Percentiles rank a stretch among this genome's conserved stretches.
These are phyloP conservation scores for Populus hybrid DNA, from an alignment of 441 rosid species.

Conservation along the genomic window DNA sequence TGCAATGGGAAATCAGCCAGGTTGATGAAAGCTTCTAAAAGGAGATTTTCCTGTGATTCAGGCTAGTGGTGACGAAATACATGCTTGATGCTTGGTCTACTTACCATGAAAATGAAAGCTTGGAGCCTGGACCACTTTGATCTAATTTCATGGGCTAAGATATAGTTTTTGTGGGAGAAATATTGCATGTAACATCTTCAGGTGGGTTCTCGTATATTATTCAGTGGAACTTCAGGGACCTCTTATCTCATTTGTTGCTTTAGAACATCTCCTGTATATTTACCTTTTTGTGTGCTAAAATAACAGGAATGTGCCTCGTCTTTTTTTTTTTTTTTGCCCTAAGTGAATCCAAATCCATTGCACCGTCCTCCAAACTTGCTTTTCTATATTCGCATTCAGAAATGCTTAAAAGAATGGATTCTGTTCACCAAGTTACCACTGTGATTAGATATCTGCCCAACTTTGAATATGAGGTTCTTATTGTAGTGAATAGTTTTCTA, in stretches of 20 bases:
- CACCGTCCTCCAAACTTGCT: neutral
- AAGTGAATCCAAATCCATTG: neutral
- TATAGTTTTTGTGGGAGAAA: neutral
- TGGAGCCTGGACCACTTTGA: neutral
- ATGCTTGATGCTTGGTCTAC: no score
- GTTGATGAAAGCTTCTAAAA: neutral
- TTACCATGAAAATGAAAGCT: neutral
- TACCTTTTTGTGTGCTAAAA: neutral
- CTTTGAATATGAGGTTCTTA: neutral
- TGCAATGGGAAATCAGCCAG: neutral
- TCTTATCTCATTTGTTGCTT: neutral
- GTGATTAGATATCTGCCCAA: neutral
- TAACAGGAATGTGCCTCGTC: no score
- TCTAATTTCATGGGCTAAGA: neutral
- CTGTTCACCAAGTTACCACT: neutral
- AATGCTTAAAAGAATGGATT: neutral
- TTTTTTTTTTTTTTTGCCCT: no score
- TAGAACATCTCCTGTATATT: neutral
- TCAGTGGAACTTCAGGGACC: neutral
- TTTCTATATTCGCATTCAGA: neutral
- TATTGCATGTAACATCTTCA: neutral
- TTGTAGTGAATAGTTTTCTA: no score
- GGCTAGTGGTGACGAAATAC: neutral
- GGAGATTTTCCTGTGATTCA: neutral
- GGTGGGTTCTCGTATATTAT: neutral